Evolutionary conservation across 2,329 filamentous ascomycete genomes (phyloP), one percentile per base, ranked within the genome.

Genomic region (Xylaria sp.): DNA sequence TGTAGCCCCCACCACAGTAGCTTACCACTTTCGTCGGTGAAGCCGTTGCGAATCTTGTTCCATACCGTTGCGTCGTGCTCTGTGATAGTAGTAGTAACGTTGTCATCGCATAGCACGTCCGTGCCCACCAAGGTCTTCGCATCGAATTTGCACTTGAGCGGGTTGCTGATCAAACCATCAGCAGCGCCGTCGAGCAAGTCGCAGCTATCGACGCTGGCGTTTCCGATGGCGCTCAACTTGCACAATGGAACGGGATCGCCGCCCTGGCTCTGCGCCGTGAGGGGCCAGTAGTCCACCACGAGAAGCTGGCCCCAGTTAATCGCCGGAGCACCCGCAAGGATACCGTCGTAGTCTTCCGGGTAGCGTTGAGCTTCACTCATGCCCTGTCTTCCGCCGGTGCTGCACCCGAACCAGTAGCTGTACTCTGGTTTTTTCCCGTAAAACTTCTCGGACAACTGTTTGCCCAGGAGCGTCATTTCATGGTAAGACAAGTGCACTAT

Each of bases 361-460:
- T 83, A 88, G 20, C 80, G 75, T 73, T 88, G 83, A 2, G 84
- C 82, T 55, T 84, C 81, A 70, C 84, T 84, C 34, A 86, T 74
- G 18, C 86, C 87, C 77, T 89, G 86, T 0, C 87, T 79, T 1
- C 87, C 87, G 31, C 87, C 87, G 0, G 84, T 87, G 1, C 84
- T 86, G 74, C 87, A 88, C 34, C 87, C 87, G 55, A 82, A 80
- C 74, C 83, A 88, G 75, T 88, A 88, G n/a, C 82, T 84, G 73
- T 84, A 85, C 1, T 78, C 75, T 1, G 82, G 80, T 0, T 78
- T 73, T 23, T 75, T 69, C n/a, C 81, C 78, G 72, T 89, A 89
- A 75, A 84, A 88, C 9, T 78, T 75, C 28, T 82, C 73, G 3
- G 83, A 81, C 23, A 89, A 71, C 3, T 80, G 69, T 73, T 89